Percentiles rank a stretch among this genome's conserved stretches.
phyloP scores from a whole-genome alignment of 148 eudicot genomes.

The Vaccinium macrocarpon region DNA sequence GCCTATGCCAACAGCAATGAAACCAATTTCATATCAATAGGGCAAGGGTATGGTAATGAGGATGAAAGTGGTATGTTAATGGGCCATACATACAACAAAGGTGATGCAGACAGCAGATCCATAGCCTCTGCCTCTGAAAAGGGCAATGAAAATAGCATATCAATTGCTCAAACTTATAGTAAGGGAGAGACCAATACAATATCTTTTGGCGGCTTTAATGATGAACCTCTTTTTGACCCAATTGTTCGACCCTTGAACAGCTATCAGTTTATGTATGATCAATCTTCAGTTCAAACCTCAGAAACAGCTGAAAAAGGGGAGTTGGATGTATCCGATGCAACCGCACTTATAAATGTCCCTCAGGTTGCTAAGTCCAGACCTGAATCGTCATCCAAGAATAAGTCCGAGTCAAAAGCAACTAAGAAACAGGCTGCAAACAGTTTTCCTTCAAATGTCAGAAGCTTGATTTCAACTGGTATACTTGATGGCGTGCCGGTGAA shows the following conservation, averaged over 20 bases:
- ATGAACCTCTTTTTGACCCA: conserved; percentile 33
- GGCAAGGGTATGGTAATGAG: conserved; percentile 33
- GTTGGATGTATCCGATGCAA: conserved; percentile 22
- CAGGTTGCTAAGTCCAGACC: conserved; percentile 29
- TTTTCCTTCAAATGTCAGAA: conserved; percentile 59
- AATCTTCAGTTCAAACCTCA: conserved; percentile 31
- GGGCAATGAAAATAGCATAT: conserved; percentile 22
- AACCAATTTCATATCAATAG: conserved; percentile 30
- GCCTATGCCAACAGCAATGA: conserved; percentile 30
- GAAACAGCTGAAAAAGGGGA: conserved; percentile 26
- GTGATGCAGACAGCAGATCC: conserved; percentile 25
- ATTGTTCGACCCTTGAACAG: conserved; percentile 31
- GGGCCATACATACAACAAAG: conserved; percentile 31
- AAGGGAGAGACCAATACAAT: conserved; percentile 35
- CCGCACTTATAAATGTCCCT: conserved; percentile 18
- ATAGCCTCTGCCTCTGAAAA: conserved; percentile 21
- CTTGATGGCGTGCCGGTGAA: conserved; percentile 62
- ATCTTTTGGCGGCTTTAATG: conserved; percentile 41
- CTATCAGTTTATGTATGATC: conserved; percentile 33
- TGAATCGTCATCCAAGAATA: conserved; percentile 35
- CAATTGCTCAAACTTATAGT: conserved; percentile 29
- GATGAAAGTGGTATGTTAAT: conserved; percentile 26
- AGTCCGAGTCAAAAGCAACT: conserved; percentile 34
- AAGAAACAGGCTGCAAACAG: conserved; percentile 52
- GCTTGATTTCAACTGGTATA: conserved; percentile 57